Base-by-base conservation (phyloP, 176 grass and related monocot genomes). In the Guadua angustifolia region DNA sequence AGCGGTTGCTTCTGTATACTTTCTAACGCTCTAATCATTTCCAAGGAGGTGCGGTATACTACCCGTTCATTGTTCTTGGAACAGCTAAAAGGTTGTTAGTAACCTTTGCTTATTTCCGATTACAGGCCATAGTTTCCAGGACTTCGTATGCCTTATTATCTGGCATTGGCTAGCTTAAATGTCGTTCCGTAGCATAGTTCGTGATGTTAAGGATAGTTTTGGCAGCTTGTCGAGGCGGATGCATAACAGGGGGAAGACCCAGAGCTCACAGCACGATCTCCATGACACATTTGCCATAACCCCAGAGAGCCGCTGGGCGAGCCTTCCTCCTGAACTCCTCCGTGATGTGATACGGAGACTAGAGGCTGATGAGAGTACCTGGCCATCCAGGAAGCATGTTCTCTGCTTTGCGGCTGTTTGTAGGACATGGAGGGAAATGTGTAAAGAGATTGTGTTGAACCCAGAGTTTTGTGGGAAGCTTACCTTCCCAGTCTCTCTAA, bases 391-490 rank as follows among this genome's bases (percentile, higher is more conserved):
- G 78, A 92, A 90, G 75, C 46, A 96, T 72, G 97, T 99, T 6
- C 78, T 99, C 61, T 87, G 83, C 64, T 94, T 92, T 82, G 97
- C 97, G 44, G 97, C 93, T 77, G 97, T 99, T 65, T 99, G 97
- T 69, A 84, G 88, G 83, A 92, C 93, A 75, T 99, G 97, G 97
- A 95, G 97, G 79, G 93, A 92, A 65, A 99, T 99, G 93, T 99
- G 97, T 83, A 93, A 86, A 87, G 97, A 99, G 67, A 94, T 96
- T 49, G 93, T 99, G 81, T 85, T 91, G 82, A 96, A 82, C 84
- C 97, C 97, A 6, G 97, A 99, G 61, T 94, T 96, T 77, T 82
- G 80, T 84, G 93, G 89, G 75, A 95, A 92, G 89, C 88, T 99
- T 77, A 99, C 97, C 69, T 99, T 99, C 57, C 88, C 93, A 19